Percentiles rank a stretch among this genome's conserved stretches.
phyloP scores from a whole-genome alignment of 2,329 filamentous ascomycete genomes.

The Dendryphion nanum region DNA sequence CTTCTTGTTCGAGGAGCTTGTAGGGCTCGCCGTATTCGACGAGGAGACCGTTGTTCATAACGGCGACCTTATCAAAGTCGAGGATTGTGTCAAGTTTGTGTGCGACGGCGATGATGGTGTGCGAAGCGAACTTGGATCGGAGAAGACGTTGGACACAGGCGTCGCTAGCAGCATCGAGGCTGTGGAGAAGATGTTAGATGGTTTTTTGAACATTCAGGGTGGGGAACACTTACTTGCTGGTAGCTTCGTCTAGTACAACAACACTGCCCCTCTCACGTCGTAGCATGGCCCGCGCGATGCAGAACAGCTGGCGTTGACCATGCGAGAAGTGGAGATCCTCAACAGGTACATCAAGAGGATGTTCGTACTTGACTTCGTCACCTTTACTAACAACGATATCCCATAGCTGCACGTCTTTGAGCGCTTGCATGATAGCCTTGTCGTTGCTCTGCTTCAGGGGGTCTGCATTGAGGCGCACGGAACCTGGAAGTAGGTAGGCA shows the following conservation, averaged over 20 bases:
- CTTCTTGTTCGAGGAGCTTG: conserved; percentile 25
- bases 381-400: conserved; percentile 35
- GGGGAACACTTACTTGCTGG: conserved; percentile 27
- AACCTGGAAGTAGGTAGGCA: conserved; percentile 49
- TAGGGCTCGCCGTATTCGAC: conserved; percentile 43
- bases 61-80: conserved; percentile 53
- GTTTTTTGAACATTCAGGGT: not conserved
- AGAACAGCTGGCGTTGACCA: conserved; percentile 65
- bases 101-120: conserved; percentile 60
- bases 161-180: conserved; percentile 59
- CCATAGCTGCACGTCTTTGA: conserved; percentile 50
- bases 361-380: conserved; percentile 27
- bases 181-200: conserved; percentile 17
- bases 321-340: conserved; percentile 32
- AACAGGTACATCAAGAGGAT: conserved; percentile 31
- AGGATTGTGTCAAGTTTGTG: conserved; percentile 58
- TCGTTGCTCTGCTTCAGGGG: conserved; percentile 40
- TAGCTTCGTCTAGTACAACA: conserved; percentile 35
- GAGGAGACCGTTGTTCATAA: conserved; percentile 51
- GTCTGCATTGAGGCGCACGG: conserved; percentile 51
- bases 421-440: conserved; percentile 40
- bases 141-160: conserved; percentile 57
- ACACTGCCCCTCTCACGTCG: conserved; percentile 22
- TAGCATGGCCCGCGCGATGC: conserved; percentile 59
- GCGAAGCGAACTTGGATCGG: conserved; percentile 51